A percentile compares a stretch with the other conserved stretches of the same genome.
Evolutionary conservation across 306 rosid species (phyloP).

Genomic region (Cyamopsis tetragonoloba): DNA sequence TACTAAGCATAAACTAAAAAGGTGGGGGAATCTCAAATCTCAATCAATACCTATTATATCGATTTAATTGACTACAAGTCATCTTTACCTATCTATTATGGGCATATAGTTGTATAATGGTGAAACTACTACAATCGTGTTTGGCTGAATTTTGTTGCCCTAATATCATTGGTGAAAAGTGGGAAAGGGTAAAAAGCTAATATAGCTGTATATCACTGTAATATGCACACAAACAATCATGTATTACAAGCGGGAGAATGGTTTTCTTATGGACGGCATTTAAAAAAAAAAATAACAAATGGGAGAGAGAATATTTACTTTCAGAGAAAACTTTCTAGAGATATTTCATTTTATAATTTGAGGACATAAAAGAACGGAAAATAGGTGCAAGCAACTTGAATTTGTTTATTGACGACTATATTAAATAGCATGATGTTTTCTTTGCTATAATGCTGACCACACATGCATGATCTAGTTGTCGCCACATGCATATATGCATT

Average conservation of each 20-base stretch:
- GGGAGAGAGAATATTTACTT: too few relatives aligned
- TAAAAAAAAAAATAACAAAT: too few relatives aligned
- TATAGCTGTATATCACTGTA: too few relatives aligned
- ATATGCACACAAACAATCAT: not conserved
- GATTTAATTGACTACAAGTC: not conserved
- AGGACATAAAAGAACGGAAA: too few relatives aligned
- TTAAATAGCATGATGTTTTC: not conserved
- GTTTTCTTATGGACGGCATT: too few relatives aligned
- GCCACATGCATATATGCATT: not conserved
- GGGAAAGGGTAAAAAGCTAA: not conserved
- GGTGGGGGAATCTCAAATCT: not conserved
- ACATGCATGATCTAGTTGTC: not conserved
- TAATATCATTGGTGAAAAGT: not conserved
- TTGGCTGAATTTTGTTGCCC: not conserved
- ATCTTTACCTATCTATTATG: not conserved
- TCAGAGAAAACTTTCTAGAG: too few relatives aligned
- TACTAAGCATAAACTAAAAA: not conserved
- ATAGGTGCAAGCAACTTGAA: not conserved
- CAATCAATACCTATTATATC: not conserved
- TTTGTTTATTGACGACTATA: not conserved
- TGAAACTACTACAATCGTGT: not conserved
- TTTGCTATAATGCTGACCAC: not conserved
- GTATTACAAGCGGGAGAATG: not conserved
- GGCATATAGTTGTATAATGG: not conserved
- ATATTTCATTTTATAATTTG: too few relatives aligned